Evolutionary conservation across 371 early-diverging fungal species (phyloP), one percentile per base, ranked within the genome.

Genomic region (Rhizopus arrhizus): DNA sequence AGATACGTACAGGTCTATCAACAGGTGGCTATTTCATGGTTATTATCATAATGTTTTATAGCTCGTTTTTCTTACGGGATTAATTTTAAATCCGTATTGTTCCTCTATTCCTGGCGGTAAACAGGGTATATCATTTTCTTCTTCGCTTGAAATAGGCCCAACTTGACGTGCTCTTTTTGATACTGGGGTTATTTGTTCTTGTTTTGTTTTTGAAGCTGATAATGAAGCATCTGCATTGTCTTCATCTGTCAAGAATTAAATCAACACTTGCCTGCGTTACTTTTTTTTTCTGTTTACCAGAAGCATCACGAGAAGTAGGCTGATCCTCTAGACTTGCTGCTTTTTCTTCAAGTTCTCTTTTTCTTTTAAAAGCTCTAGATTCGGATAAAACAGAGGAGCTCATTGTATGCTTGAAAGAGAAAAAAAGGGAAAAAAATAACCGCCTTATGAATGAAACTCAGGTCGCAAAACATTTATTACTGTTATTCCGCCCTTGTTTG

Each of bases 1-100:
- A 95, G 55, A 95, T 83, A 45, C 95, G 85, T 33, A 93, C 87
- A 10, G 91, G 89, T 38, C 92, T 84, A 64, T 83, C 91, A 12
- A 66, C 75, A 13, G 91, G 92, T 46, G 93, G 90, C 64, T 78
- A 61, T 32, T 45, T 34, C 22, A 51, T 35, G 10, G 7, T 34
- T 34, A 36, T 13, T 32, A 48, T 28, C 3, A 28, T 48, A 4
- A 7, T 7, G 1, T 10, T 4, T 48, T 5, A 29, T 29, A 22
- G 0, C 8, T 10, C 7, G 3, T 7, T 10, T 7, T 22, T 51
- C 59, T 65, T 56, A 65, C 69, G 40, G 65, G 58, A 43, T 70
- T 70, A 35, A 70, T 70, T 32, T 62, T 70, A 16, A 70, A 70
- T 2, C 70, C 70, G 34, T 70, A 70, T 10, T 38, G 59, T 50